phyloP scores from a whole-genome alignment of 306 rosid genomes.

The Arachis hypogaea region DNA sequence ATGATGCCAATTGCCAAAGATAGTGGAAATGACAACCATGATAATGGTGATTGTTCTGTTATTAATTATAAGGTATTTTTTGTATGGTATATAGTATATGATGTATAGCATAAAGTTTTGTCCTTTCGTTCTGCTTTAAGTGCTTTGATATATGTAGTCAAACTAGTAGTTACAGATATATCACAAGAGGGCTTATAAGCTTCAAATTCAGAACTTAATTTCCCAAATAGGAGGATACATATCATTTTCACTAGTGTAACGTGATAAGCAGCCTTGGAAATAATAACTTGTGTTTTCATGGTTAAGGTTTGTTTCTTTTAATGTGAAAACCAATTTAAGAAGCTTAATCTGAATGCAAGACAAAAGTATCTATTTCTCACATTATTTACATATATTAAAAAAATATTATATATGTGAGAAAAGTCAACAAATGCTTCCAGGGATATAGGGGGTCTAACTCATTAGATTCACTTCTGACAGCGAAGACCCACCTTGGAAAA shows the following conservation, averaged over 20 bases:
- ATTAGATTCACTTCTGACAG: constrained; percentile 40
- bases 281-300: no score
- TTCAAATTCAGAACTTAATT: no score
- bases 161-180: no score
- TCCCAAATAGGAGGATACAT: no score
- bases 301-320: background rate
- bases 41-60: constrained; percentile 35
- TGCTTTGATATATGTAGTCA: no score
- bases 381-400: background rate
- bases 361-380: background rate
- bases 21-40: constrained; percentile 47
- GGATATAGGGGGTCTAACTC: constrained; percentile 45
- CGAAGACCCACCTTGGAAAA: constrained; percentile 38
- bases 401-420: no score
- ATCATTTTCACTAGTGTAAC: no score
- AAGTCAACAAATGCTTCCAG: constrained; percentile 29
- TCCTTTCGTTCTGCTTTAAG: no score
- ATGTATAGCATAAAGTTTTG: background rate
- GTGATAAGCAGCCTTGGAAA: no score
- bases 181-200: no score
- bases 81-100: constrained; percentile 44
- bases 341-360: constrained; percentile 50
- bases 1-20: constrained; percentile 50
- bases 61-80: constrained; percentile 32
- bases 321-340: constrained; percentile 1